Percentiles rank a stretch among this genome's conserved stretches.
Evolutionary conservation across 148 eudicot species (phyloP).

Genomic region (Arbutus unedo): DNA sequence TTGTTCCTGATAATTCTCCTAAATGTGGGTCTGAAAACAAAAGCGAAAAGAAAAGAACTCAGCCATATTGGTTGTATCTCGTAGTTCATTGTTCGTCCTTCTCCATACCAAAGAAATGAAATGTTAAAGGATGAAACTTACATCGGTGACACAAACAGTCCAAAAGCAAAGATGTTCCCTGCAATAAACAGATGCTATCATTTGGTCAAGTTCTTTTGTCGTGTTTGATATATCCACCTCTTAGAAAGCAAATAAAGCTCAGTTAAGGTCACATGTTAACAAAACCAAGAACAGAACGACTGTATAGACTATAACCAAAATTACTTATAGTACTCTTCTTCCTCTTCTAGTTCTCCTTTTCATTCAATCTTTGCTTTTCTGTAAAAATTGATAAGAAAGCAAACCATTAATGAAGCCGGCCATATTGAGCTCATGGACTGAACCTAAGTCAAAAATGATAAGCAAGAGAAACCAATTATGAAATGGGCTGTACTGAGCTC

Average conservation of each 20-base stretch:
- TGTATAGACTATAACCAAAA: background rate
- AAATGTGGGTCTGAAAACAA: conserved; percentile 51
- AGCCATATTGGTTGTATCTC: background rate
- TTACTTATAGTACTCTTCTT: background rate
- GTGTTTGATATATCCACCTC: background rate
- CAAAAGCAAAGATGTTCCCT: conserved; percentile 83
- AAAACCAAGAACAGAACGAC: background rate
- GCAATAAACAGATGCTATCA: conserved; percentile 22
- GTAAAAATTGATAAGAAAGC: background rate
- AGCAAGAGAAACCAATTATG: no score
- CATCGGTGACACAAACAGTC: conserved; percentile 78
- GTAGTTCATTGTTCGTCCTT: background rate
- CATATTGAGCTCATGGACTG: background rate
- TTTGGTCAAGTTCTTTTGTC: background rate
- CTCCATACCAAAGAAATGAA: background rate
- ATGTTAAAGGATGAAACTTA: conserved; percentile 31
- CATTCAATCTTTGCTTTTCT: background rate
- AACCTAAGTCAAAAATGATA: background rate
- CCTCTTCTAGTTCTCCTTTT: background rate
- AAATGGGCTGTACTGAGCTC: background rate
- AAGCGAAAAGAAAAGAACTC: background rate
- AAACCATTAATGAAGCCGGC: background rate
- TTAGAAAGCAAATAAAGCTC: background rate
- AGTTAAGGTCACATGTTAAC: background rate
- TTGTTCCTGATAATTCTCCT: conserved; percentile 49